Base-by-base conservation (phyloP, 2,329 filamentous ascomycete genomes). In the Lachnellula suecica region DNA sequence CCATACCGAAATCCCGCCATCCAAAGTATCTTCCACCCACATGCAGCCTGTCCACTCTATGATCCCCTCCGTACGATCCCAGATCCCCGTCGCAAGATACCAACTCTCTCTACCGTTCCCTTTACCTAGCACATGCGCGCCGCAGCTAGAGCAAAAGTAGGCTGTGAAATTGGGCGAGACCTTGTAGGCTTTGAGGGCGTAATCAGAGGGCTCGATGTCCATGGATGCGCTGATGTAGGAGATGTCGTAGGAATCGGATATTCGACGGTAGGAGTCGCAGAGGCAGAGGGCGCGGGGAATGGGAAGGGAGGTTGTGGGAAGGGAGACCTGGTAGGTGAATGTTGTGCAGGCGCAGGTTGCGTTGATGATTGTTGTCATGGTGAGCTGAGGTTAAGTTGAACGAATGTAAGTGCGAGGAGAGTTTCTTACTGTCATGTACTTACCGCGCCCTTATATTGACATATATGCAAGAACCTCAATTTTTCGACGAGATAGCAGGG, bases 1-100 rank as follows among this genome's bases (percentile, higher is more conserved):
- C 76, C 76, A 82, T 1, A 70, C 60, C 2, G 71, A 71, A 1
- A 77, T 71, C 0, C 81, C 79, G 2, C 79, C 79, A 59, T 83
- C 79, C 1, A 69, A 24, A 0, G 79, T 82, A 50, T 82, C 78
- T 1, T 64, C 71, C 2, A 63, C 52, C 53, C 51, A 62, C 40
- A 63, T 61, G 20, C 51, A 59, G 1, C 61, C 60, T 4, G 47
- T 59, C 61, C 61, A 66, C 13, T 59, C 56, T 10, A 65, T 44
- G 34, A 63, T 40, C 17, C 59, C 59, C 50, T 64, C 67, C 2
- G 59, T 65, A 52, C 17, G 62, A 46, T 47, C 61, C 51, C 68
- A 60, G 8, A 71, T 66, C 1, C 69, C 63, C 7, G 72, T 69
- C 22, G 70, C 63, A n/a, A 71, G 49, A 44, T 65, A 64, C 53